Evolutionary conservation across 306 rosid genomes (phyloP), one percentile per base, ranked within the genome.

Genomic region (Fagus sylvatica): DNA sequence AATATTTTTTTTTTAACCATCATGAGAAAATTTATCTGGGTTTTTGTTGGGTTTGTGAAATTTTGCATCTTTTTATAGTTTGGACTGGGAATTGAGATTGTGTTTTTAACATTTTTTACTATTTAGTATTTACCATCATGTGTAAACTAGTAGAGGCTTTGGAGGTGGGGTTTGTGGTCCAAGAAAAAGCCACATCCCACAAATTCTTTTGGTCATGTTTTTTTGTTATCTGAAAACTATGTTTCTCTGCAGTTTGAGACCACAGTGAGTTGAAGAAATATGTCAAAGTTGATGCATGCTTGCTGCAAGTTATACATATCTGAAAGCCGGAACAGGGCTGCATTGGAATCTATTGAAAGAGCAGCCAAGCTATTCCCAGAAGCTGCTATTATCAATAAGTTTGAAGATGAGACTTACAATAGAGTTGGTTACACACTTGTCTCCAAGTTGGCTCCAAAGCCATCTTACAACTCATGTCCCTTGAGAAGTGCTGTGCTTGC

Each of bases 291-390:
- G 46, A 80, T 91, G 81, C 90, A 93, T 56, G 96, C 85, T 75
- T 92, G 98, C 84, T 95, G 98, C 91, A 95, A 95, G 85, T 90
- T 95, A 28, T 93, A 95, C 83, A 85, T 93, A 74, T 95, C 99
- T 60, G 98, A 95, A 74, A 93, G 94, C 84, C 80, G 99, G 78
- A 93, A 88, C 83, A 88, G 77, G 82, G 78, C 36, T 65, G 98
- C 93, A 1, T 76, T 95, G 65, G 93, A 92, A 53, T 75, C 87
- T 1, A 91, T 91, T 19, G 98, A 92, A 75, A 70, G 33, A 73
- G 97, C 98, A 70, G 90, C 90, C 41, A 92, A 85, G 85, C 74
- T 72, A 71, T 88, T 87, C 80, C 92, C 90, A 2, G 79, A 71
- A 53, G 93, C 86, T 55, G 91, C 91, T 15, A 79, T 93, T 53